Evolutionary conservation across 2,329 filamentous ascomycete species (phyloP), one percentile per base, ranked within the genome.

Genomic region (Xylariaceae sp.): DNA sequence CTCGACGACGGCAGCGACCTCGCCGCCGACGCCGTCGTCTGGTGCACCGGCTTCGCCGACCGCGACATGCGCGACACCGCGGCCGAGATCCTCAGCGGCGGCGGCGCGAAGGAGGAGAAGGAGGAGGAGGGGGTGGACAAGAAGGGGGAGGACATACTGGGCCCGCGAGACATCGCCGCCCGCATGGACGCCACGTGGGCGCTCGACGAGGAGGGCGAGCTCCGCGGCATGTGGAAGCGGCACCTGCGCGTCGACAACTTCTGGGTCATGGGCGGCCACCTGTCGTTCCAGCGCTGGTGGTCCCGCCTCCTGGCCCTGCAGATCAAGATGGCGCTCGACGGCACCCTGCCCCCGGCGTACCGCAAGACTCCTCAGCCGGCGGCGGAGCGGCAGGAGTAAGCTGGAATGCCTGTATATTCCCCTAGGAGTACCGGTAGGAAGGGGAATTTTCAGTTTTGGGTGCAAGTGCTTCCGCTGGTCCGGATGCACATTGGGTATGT

Each of bases 221-320:
- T 63, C 16, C 53, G 60, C 1, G 61, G 62, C 1, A 36, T 64
- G 42, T 64, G 58, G 54, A 62, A 61, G 44, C 53, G 57, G 4
- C 54, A 58, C 4, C 19, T 35, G 3, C 37, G 36, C 5, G 19
- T 56, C 9, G 51, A 58, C 6, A 61, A 60, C 13, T 54, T 57
- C 32, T 63, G 57, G 55, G 38, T 52, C 4, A 50, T 55, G 38
- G 56, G 58, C 2, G 59, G 60, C 1, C 42, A 50, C 6, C 52
- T 55, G 2, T 42, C 46, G 31, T 46, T 52, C 17, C 59, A 61
- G 18, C 46, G 60, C 0, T 61, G 49, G 44, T 46, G 55, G 33
- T 61, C 59, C 5, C 46, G 43, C 22, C 43, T 47, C 1, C 58
- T 78, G 14, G 70, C 77, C 38, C 25, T 55, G 30, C 58, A 61